These are phyloP conservation scores for Diacronema lutheri DNA, from an alignment of 78 protist species.

Conservation along the genomic window DNA sequence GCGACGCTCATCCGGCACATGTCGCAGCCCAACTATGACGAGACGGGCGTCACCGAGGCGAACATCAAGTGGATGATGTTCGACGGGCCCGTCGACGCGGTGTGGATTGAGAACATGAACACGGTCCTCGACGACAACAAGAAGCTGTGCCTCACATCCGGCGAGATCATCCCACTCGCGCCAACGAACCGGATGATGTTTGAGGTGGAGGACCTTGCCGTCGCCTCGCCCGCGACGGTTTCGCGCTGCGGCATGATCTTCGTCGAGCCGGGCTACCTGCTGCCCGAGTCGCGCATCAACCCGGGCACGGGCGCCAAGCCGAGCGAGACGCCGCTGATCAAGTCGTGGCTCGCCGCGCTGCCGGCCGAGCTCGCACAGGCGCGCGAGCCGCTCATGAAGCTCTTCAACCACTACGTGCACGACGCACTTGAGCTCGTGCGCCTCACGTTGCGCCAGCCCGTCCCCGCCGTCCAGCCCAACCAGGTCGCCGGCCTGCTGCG, in stretches of 20 bases:
- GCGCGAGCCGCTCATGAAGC: neutral
- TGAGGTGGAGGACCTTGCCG: constrained; percentile 76
- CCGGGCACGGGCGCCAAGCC: neutral
- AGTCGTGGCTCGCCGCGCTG: neutral
- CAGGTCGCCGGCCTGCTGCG: constrained; percentile 28
- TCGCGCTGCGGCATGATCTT: constrained; percentile 86
- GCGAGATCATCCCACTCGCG: constrained; percentile 81
- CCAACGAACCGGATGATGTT: constrained; percentile 65
- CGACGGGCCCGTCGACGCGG: constrained; percentile 91
- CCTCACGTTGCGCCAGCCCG: constrained; percentile 25
- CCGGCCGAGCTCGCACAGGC: neutral
- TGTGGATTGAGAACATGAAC: constrained; percentile 95
- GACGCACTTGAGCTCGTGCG: neutral
- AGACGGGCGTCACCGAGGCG: constrained; percentile 25
- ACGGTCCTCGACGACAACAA: constrained; percentile 93
- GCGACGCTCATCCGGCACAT: constrained; percentile 43
- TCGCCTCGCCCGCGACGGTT: constrained; percentile 74
- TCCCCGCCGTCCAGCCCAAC: constrained; percentile 48
- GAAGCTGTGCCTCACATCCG: constrained; percentile 87
- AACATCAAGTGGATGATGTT: constrained; percentile 71
- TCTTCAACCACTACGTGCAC: constrained; percentile 22
- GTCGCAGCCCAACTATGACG: constrained; percentile 34
- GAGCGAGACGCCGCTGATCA: neutral
- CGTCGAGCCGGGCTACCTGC: constrained; percentile 33
- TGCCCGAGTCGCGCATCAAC: neutral